Evolutionary conservation across 768 basidiomycete species (phyloP), one percentile per base, ranked within the genome.

Genomic region (Phylloporus arenicola): DNA sequence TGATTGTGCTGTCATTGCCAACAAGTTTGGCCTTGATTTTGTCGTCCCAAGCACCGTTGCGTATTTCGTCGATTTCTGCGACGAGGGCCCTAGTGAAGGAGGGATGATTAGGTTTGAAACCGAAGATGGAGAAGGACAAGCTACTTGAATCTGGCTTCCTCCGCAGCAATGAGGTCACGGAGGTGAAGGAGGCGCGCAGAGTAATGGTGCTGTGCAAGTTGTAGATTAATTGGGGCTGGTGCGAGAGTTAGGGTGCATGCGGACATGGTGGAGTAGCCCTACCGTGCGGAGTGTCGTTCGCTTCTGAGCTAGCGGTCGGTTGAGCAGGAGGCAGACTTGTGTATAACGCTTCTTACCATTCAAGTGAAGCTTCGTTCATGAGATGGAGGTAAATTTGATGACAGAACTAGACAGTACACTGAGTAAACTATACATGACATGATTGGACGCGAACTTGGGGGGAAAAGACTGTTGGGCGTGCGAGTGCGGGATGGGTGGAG

Each of bases 101-200:
- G 22, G 17, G 30, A 20, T 55, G 43, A 42, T 17, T 16, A 30
- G 20, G n/a, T 9, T 45, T 25, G 14, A 19, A 42, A 16, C 12
- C 2, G n/a, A 40, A 30, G 16, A 31, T 13, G 12, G 27, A 41
- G 37, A 39, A n/a, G 13, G 20, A 2, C 7, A 37, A 54, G 77
- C 24, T 61, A 86, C 88, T 81, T 88, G 79, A 93, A 96, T 50
- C 78, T 81, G 25, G 69, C 64, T 69, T 95, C 93, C 62, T 93
- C 86, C 1, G 70, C 75, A 29, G 75, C 60, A 35, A 96, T 90
- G 39, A 84, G 74, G n/a, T 73, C 74, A 49, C 81, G 79, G 4
- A 96, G 72, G 57, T 95, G 88, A 16, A 76, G 62, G 33, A 91
- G 74, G 27, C 92, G 84, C 5, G 75, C 74, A 35, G 75, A 68